Base-by-base conservation (phyloP, 1,139 yeast genomes). In the Yarrowia galli region DNA sequence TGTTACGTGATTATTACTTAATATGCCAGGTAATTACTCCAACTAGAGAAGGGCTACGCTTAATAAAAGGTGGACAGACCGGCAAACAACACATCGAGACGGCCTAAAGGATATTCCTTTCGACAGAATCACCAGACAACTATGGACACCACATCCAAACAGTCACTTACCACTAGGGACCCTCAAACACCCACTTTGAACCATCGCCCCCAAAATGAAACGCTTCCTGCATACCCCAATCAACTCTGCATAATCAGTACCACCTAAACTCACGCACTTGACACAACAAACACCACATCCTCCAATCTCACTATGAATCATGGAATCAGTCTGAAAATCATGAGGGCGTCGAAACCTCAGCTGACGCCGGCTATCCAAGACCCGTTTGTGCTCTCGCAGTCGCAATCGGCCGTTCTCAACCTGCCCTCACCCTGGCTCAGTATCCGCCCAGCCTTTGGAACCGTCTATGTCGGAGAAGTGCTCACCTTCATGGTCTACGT, bases 391-490 rank as follows among this genome's bases (percentile, higher is more conserved):
- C 49, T 42, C 10, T 28, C 64, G 3, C 64, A 58, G 51, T 20
- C 51, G 7, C 64, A 58, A 32, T 58, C 64, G 18, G 64, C 64
- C 36, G 64, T 58, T 28, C 13, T 58, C 22, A 58, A 58, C 40
- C 51, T 61, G 20, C 69, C 72, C 10, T 67, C 71, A 0, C 67
- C 71, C 12, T 63, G 74, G 45, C 69, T 71, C 32, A 49, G 72
- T 25, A 69, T 74, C 23, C 74, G 77, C 1, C 68, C 73, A 16
- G 67, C 73, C 18, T 74, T 73, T 67, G 77, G 76, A n/a, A 70
- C 71, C 22, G 73, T 75, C 18, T 74, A 74, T 67, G 76, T 75
- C 4, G 78, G 78, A n/a, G 78, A 75, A 65, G 73, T 71, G 42
- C 74, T 75, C 65, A 68, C 71, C 8, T 73, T 75, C 67, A 69